phyloP scores from a whole-genome alignment of 192 early-diverging fungal genomes.

The Gamsiella multidivaricata region DNA sequence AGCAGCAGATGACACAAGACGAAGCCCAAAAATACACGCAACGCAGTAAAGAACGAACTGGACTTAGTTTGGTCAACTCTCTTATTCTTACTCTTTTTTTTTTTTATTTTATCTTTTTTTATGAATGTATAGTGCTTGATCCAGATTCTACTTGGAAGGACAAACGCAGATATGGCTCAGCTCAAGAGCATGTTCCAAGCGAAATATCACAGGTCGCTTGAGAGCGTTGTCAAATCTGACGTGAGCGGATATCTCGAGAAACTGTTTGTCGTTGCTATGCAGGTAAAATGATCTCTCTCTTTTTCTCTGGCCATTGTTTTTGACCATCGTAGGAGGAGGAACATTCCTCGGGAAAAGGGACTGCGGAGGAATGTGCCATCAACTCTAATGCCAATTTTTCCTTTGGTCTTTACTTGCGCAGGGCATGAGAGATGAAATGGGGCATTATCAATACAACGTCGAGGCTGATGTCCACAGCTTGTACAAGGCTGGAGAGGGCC shows the following conservation, averaged over 20 bases:
- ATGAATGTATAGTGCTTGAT: slow-evolving; percentile 30
- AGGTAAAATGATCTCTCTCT: slow-evolving; percentile 16
- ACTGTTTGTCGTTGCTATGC: slow-evolving; percentile 26
- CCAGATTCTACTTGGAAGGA: slow-evolving; percentile 38
- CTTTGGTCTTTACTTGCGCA: neutral
- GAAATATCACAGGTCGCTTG: slow-evolving; percentile 27
- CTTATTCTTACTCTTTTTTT: neutral
- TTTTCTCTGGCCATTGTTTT: neutral
- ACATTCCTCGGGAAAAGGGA: no score
- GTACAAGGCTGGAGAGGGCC: slow-evolving; percentile 50
- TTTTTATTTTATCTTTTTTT: slow-evolving; percentile 1
- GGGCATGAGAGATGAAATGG: slow-evolving; percentile 42
- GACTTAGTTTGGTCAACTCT: no score
- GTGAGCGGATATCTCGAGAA: slow-evolving; percentile 51
- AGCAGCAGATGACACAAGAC: neutral
- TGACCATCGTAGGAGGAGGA: neutral
- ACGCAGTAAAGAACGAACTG: no score
- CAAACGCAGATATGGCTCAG: slow-evolving; percentile 50
- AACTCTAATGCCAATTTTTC: no score
- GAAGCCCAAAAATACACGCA: neutral
- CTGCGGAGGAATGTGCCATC: no score
- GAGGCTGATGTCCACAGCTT: slow-evolving; percentile 38
- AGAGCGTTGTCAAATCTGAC: slow-evolving; percentile 33
- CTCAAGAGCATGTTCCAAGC: slow-evolving; percentile 38
- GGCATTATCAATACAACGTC: slow-evolving; percentile 42